These are phyloP conservation scores for Smallanthus sonchifolius DNA, from an alignment of 129 eudicot genomes.

Conservation along the genomic window DNA sequence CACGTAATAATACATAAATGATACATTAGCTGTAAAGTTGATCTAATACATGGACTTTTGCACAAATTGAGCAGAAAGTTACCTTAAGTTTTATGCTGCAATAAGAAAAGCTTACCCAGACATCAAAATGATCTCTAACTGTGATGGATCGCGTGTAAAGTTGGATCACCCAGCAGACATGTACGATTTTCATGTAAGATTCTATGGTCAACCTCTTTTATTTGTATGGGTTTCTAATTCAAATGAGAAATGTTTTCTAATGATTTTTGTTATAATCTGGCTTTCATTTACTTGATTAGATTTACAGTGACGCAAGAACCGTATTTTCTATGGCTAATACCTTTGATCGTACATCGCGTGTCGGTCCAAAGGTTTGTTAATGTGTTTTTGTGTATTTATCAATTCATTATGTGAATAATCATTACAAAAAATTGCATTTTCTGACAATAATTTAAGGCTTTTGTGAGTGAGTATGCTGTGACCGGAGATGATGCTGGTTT, in stretches of 20 bases:
- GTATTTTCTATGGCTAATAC: slow-evolving; percentile 51
- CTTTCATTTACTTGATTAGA: slow-evolving; percentile 34
- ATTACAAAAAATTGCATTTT: background rate
- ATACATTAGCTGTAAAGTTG: background rate
- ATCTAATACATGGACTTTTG: slow-evolving; percentile 9
- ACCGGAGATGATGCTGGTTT: slow-evolving; percentile 78
- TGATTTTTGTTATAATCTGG: background rate
- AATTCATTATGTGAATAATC: background rate
- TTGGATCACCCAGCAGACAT: slow-evolving; percentile 93
- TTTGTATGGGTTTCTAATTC: background rate
- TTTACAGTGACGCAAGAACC: slow-evolving; percentile 47
- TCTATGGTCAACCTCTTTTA: slow-evolving; percentile 13
- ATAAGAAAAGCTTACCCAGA: slow-evolving; percentile 75
- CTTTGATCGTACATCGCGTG: slow-evolving; percentile 63
- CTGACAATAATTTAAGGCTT: slow-evolving; percentile 57
- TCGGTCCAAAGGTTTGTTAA: slow-evolving; percentile 82
- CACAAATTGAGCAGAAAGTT: slow-evolving; percentile 49
- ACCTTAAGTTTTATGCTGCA: slow-evolving; percentile 64
- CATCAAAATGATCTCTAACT: slow-evolving; percentile 76
- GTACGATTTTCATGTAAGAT: slow-evolving; percentile 84
- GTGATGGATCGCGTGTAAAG: slow-evolving; percentile 57
- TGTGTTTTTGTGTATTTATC: background rate
- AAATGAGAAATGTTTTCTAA: slow-evolving; percentile 4
- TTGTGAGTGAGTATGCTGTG: slow-evolving; percentile 98
- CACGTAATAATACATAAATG: background rate